Base-by-base conservation (phyloP, 495 filamentous ascomycete genomes). In the Penicillium roqueforti region DNA sequence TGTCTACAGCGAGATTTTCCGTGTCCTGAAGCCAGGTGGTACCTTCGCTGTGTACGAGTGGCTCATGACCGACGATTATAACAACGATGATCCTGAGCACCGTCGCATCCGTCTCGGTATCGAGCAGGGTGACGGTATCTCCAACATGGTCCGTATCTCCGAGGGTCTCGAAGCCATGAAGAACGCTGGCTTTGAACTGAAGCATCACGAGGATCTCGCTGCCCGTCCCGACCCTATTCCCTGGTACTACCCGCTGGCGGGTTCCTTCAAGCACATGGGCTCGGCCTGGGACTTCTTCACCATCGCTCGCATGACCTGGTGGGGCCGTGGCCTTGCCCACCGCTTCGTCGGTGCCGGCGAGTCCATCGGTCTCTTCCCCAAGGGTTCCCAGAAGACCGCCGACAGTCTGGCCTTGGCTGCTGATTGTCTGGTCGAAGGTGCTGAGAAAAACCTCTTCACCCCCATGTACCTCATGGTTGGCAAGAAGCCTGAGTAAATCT, bases 401-500 rank as follows among this genome's bases (percentile, higher is more conserved):
- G 88, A 97, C 72, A 87, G 86, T 59, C 74, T 98, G 56, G 91
- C 87, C 9, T 53, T 83, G 53, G 93, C 88, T 18, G 93, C 82
- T 22, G 95, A 97, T 68, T 87, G 83, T 56, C 78, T 98, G 48
- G 93, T 96, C 6, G 90, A 86, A 41, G 93, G 93, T 73, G 93
- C 84, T 34, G 85, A 88, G 80, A 83, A 90, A 80, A 88, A 96
- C 67, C 80, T 98, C 16, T 98, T 98, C 76, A 98, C 93, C 0
- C 93, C 93, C 34, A 98, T 98, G 93, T 97, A 97, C 77, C 76
- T 98, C 69, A 97, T 98, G 93, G 84, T 98, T 52, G 93, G 82
- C 34, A 83, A 91, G 74, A 98, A 98, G 78, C 89, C 92, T 41
- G 69, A 75, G 69, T 77, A 75, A 68, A 63, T 39, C 13, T 19